Evolutionary conservation across 495 filamentous ascomycete species (phyloP), one percentile per base, ranked within the genome.

Genomic region (Thozetella sp.): DNA sequence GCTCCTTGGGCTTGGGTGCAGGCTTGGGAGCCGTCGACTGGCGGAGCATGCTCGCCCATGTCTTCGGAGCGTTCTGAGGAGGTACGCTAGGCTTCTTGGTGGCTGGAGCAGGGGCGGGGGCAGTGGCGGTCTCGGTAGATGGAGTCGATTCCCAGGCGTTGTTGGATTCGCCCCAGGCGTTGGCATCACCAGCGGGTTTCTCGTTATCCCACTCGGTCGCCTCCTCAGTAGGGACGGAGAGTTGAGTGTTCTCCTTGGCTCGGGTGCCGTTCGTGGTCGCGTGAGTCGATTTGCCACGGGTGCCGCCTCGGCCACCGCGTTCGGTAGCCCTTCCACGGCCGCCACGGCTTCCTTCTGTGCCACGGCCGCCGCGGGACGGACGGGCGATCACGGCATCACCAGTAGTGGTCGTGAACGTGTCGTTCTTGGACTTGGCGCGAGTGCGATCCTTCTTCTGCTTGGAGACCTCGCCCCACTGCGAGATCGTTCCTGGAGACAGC

Each of bases 391-490:
- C 67, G 4, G 86, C 74, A 65, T 83, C 74, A 61, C 78, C 80
- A 61, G 80, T 72, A 19, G 81, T 78, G 55, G 85, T 80, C 54
- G 77, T 80, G 30, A 83, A 74, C 15, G 79, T 67, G 34, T 82
- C 70, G 57, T 95, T 90, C 79, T 96, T 93, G 58, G 83, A 77
- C 82, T 97, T 99, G 54, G 94, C 85, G 62, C 88, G 88, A 64
- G 86, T 82, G 62, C 91, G 82, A 69, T 95, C 91, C 75, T 93
- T 91, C 70, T 88, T 89, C 73, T 89, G 88, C 83, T 96, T 97
- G 77, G 94, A 92, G 68, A 98, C 93, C 76, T 97, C 93, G 60
- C 88, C 91, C 90, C 96, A 99, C 81, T 94, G 93, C 61, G 93
- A 87, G 64, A 97, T 90, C 57, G 88, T 88, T 63, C 94, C 94